phyloP scores from a whole-genome alignment of 2,329 filamentous ascomycete genomes.

The Parascedosporium putredinis region DNA sequence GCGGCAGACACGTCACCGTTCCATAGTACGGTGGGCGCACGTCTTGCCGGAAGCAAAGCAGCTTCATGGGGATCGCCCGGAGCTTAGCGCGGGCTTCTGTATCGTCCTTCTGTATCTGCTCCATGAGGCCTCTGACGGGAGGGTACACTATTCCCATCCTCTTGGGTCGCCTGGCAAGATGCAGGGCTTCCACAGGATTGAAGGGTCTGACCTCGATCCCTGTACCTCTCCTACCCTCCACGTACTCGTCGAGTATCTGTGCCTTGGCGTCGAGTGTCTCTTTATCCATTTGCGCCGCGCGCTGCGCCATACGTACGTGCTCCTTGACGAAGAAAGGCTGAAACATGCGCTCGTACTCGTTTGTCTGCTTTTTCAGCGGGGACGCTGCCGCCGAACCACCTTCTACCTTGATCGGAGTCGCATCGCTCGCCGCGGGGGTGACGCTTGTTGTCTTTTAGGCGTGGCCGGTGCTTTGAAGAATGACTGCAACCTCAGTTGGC shows the following conservation, averaged over 20 bases:
- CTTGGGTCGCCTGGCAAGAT: slow-evolving; percentile 26
- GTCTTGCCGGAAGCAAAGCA: slow-evolving; percentile 51
- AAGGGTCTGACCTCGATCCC: slow-evolving; percentile 29
- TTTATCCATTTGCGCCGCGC: slow-evolving; percentile 46
- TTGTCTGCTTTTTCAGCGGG: slow-evolving; percentile 23
- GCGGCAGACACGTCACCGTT: slow-evolving; percentile 54
- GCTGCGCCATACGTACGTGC: slow-evolving; percentile 59
- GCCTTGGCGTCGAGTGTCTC: slow-evolving; percentile 43
- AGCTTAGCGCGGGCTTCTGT: slow-evolving; percentile 29
- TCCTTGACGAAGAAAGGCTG: slow-evolving; percentile 71
- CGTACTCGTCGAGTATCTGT: slow-evolving; percentile 39
- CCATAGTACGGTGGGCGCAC: slow-evolving; percentile 63
- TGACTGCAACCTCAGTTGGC: slow-evolving; percentile 33
- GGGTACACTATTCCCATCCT: slow-evolving; percentile 37
- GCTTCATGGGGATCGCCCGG: slow-evolving; percentile 50
- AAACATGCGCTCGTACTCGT: slow-evolving; percentile 58
- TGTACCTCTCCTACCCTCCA: slow-evolving; percentile 35
- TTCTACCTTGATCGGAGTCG: slow-evolving; percentile 9
- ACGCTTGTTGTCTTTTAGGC: slow-evolving; percentile 30
- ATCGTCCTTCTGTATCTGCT: slow-evolving; percentile 37
- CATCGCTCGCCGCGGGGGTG: slow-evolving; percentile 10
- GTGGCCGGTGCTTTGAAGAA: slow-evolving; percentile 34
- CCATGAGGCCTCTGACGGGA: slow-evolving; percentile 52
- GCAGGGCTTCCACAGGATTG: slow-evolving; percentile 34
- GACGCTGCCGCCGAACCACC: slow-evolving; percentile 10